Evolutionary conservation across 2,329 filamentous ascomycete species (phyloP), one percentile per base, ranked within the genome.

Genomic region (Pezicula neosporulosa): DNA sequence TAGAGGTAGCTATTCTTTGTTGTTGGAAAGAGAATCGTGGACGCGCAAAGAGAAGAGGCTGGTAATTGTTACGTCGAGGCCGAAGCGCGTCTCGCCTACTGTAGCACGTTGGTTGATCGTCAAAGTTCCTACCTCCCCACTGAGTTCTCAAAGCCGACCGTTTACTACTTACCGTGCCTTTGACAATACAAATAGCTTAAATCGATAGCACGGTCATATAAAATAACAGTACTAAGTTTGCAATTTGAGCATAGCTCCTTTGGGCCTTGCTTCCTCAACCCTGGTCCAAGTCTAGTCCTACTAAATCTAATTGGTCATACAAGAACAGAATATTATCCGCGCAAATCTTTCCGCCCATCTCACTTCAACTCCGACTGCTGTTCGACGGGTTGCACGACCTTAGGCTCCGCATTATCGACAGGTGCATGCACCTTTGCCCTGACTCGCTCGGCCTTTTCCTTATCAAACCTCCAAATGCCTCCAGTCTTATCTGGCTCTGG

Each of bases 401-500:
- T 30, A 30, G 43, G 21, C 28, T 16, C 43, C 12, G 18, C n/a
- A 2, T 15, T n/a, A 33, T 19, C 21, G 15, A 33, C 27, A 18
- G n/a, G 13, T 8, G 21, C 16, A 33, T 36, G 10, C 30, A 35
- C 37, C 36, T 49, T 52, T 36, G 33, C 38, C 4, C 21, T 44
- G 10, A 51, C 21, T 19, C 47, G 48, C 19, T 47, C 58, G 7
- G 63, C 63, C 52, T 68, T 68, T n/a, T 50, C 49, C 56, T 75
- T 67, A 67, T 87, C 82, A 66, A 86, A 89, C 52, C 81, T 72
- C 86, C 86, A 90, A 30, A 89, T 75, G 0, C 86, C 86, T 49
- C 81, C 82, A 2, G 86, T 89, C 71, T 86, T 85, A 57, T 88
- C 86, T 16, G 83, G 60, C 49, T 58, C 77, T 63, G 60, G 58